Evolutionary conservation across 306 rosid genomes (phyloP).

Genomic region (Cucumis hystrix): DNA sequence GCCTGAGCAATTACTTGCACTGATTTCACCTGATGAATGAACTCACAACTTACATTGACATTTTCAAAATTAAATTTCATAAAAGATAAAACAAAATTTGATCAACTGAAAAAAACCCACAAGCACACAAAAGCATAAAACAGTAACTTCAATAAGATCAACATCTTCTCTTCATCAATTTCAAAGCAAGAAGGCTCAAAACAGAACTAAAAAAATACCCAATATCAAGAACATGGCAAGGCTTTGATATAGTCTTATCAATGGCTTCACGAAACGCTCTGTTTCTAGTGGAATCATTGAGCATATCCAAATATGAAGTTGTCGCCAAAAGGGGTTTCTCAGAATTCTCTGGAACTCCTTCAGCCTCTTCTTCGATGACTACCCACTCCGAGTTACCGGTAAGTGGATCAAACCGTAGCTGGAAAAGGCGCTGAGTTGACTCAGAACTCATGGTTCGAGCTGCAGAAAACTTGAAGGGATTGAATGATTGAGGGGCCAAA

Average conservation of each 20-base stretch:
- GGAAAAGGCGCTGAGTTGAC: constrained; percentile 46
- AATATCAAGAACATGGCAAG: constrained; percentile 74
- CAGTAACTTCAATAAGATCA: background rate
- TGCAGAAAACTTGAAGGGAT: constrained; percentile 2
- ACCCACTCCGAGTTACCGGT: constrained; percentile 94
- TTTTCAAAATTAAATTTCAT: background rate
- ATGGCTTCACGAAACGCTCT: constrained; percentile 66
- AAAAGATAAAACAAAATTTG: background rate
- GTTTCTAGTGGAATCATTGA: constrained; percentile 64
- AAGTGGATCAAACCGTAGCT: constrained; percentile 63
- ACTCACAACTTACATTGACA: background rate
- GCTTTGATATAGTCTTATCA: constrained; percentile 45
- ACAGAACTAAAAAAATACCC: constrained; percentile 34
- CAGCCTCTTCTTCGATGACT: constrained; percentile 51
- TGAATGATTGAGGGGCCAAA: background rate
- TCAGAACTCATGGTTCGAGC: constrained; percentile 46
- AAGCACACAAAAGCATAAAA: background rate
- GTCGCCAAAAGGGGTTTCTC: constrained; percentile 46
- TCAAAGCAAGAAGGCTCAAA: background rate
- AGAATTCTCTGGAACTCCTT: constrained; percentile 8
- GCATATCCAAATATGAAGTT: constrained; percentile 91
- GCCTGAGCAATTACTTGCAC: background rate
- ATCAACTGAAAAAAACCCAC: background rate
- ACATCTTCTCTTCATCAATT: background rate
- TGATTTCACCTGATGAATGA: background rate